A percentile compares a stretch with the other conserved stretches of the same genome.
Evolutionary conservation across 139 green algal genomes (phyloP).

Genomic region (Penium margaritaceum): DNA sequence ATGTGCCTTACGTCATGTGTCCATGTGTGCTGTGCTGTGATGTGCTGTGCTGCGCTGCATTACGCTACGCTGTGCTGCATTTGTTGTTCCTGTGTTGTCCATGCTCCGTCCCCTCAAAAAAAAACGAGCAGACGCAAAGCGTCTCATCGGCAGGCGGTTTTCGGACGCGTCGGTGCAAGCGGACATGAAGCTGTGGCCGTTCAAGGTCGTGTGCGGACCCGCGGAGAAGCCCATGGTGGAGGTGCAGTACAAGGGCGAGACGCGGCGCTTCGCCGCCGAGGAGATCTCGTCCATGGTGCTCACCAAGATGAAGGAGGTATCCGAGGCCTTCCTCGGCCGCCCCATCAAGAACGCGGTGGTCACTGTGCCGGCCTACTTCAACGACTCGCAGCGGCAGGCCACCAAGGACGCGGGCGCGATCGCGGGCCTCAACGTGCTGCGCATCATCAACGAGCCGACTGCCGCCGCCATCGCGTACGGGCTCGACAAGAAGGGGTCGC

Average conservation of each 20-base stretch:
- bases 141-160: constrained; percentile 87
- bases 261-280: constrained; percentile 78
- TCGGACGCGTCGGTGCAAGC: constrained; percentile 72
- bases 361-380: constrained; percentile 88
- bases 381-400: constrained; percentile 87
- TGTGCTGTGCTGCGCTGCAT: neutral
- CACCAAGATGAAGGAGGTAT: constrained; percentile 73
- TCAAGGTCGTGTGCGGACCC: constrained; percentile 58
- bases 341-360: constrained; percentile 69
- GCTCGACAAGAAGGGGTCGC: constrained; percentile 19
- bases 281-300: constrained; percentile 92
- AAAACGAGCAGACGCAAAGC: constrained; percentile 89
- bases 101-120: no score
- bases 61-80: no score
- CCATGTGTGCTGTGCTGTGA: neutral
- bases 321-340: constrained; percentile 41
- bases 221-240: constrained; percentile 80
- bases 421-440: constrained; percentile 57
- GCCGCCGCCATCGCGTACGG: constrained; percentile 86
- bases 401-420: constrained; percentile 54
- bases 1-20: no score
- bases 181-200: constrained; percentile 89
- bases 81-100: no score
- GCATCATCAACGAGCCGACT: constrained; percentile 99
- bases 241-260: constrained; percentile 89